Percentiles rank a stretch among this genome's conserved stretches.
These are phyloP conservation scores for Porodaedalea pini DNA, from an alignment of 1,284 basidiomycete species.

Conservation along the genomic window DNA sequence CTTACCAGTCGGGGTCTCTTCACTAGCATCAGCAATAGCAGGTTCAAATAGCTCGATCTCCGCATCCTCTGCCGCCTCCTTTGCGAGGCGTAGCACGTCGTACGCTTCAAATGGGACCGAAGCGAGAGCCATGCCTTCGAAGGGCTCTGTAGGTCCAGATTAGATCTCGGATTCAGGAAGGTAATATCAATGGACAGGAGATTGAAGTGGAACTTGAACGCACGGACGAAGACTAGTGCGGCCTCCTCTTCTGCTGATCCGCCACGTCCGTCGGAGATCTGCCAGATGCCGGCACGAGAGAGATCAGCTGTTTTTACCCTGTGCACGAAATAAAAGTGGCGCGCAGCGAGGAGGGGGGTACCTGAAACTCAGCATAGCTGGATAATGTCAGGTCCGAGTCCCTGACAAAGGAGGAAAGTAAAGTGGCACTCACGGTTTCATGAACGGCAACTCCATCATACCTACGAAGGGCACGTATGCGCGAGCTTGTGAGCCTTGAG, in stretches of 20 bases:
- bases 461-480: no score
- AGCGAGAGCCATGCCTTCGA: conserved; percentile 6
- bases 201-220: no score
- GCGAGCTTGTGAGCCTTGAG: no score
- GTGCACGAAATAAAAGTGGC: not conserved
- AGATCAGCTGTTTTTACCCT: not conserved
- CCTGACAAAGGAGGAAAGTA: no score
- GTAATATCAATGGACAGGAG: not conserved
- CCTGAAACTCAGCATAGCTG: no score
- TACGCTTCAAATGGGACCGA: conserved; percentile 10
- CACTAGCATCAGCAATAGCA: conserved; percentile 7
- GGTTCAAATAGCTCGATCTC: conserved; percentile 18
- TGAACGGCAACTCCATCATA: no score
- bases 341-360: no score
- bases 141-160: conserved; percentile 5
- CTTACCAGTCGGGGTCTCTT: not conserved
- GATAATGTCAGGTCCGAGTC: no score
- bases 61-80: conserved; percentile 13
- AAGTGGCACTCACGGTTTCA: no score
- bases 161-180: not conserved
- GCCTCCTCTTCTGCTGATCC: conserved; percentile 17
- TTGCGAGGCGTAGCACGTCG: conserved; percentile 8
- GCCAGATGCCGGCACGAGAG: not conserved
- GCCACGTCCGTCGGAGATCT: conserved; percentile 19
- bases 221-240: conserved; percentile 10